phyloP scores from a whole-genome alignment of 306 rosid genomes.

The Lotus japonicus region DNA sequence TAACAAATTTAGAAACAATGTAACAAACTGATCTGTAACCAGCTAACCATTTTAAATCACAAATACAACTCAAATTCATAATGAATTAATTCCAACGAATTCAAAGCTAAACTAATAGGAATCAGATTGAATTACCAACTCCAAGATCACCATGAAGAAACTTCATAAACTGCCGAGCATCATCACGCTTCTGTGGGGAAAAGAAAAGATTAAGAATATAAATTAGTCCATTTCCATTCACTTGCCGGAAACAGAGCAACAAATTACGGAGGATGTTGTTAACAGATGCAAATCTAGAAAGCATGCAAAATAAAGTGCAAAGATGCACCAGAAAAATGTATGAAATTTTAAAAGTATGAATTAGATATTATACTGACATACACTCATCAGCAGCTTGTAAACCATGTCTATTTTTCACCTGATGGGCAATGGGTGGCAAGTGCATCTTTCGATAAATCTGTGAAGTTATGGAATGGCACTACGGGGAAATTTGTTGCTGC shows the following conservation, averaged over 20 bases:
- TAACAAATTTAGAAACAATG: conserved; percentile 2
- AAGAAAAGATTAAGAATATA: conserved; percentile 3
- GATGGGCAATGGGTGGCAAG: conserved; percentile 99
- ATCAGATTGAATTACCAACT: conserved; percentile 55
- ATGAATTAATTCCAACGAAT: conserved; percentile 5
- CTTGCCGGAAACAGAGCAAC: neutral
- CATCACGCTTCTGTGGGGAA: conserved; percentile 70
- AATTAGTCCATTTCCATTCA: conserved; percentile 15
- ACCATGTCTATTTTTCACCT: conserved; percentile 90
- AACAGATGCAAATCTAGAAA: conserved; percentile 3
- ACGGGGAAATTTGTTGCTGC: conserved; percentile 80
- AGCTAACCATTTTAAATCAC: neutral
- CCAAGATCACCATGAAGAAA: conserved; percentile 99
- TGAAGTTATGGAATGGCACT: conserved; percentile 80
- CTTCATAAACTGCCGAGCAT: conserved; percentile 97
- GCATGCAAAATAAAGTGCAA: neutral
- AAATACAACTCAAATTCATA: neutral
- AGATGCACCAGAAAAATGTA: neutral
- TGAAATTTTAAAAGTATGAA: neutral
- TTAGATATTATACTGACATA: neutral
- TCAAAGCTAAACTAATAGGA: conserved; percentile 11
- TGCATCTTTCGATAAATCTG: conserved; percentile 93
- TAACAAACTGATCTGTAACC: neutral
- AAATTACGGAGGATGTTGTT: neutral
- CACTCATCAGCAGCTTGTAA: conserved; percentile 79